These are phyloP conservation scores for Cordyceps javanica DNA, from an alignment of 2,329 filamentous ascomycete genomes.

Conservation along the genomic window DNA sequence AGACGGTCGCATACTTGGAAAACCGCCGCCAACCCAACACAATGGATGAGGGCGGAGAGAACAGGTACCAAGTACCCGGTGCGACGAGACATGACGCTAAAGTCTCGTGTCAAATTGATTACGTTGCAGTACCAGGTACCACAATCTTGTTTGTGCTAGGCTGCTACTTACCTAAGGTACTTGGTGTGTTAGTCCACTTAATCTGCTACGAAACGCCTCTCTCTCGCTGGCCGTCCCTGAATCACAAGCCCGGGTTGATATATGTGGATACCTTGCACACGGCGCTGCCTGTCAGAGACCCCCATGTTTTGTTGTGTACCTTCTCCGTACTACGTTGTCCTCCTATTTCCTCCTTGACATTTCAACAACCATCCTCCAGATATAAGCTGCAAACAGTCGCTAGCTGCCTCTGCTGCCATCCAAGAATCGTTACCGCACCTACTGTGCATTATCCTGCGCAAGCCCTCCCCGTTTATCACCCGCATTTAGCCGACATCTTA, in stretches of 20 bases:
- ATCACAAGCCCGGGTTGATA: slow-evolving; percentile 7
- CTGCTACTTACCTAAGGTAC: neutral
- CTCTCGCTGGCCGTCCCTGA: neutral
- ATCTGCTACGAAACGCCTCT: slow-evolving; percentile 1
- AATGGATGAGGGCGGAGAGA: neutral
- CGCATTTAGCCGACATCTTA: slow-evolving; percentile 3
- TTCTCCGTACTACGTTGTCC: slow-evolving; percentile 7
- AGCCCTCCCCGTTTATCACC: neutral
- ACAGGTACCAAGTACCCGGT: neutral
- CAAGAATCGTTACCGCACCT: slow-evolving; percentile 7
- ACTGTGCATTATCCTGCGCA: slow-evolving; percentile 3
- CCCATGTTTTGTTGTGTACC: slow-evolving; percentile 12
- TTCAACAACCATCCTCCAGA: neutral
- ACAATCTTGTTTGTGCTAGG: neutral
- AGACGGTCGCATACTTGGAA: slow-evolving; percentile 4
- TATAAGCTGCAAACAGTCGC: neutral
- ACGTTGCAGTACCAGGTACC: neutral
- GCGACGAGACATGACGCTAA: neutral
- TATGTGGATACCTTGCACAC: slow-evolving; percentile 8
- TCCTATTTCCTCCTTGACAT: slow-evolving; percentile 11
- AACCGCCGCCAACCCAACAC: neutral
- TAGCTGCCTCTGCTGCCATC: neutral
- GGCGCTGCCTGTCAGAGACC: slow-evolving; percentile 10
- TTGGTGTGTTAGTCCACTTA: too few relatives aligned
- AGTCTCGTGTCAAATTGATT: neutral